These are phyloP conservation scores for Tolypocladium cylindrosporum DNA, from an alignment of 2,329 filamentous ascomycete genomes.

Conservation along the genomic window DNA sequence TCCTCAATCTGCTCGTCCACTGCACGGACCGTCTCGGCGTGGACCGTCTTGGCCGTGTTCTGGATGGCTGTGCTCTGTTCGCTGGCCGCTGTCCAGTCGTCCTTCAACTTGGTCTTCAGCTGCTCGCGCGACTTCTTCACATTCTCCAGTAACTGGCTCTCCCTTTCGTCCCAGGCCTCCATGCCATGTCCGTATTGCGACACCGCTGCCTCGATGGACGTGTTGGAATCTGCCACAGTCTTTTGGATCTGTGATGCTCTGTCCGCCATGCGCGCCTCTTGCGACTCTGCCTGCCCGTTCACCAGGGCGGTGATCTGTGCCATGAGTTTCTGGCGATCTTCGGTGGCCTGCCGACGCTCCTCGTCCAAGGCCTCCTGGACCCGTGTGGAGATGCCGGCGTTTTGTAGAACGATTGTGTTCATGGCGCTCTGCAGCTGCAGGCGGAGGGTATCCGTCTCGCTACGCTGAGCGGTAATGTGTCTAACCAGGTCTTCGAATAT, in stretches of 20 bases:
- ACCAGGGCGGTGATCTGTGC: slow-evolving; percentile 70
- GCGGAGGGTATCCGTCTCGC: slow-evolving; percentile 64
- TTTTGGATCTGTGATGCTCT: slow-evolving; percentile 54
- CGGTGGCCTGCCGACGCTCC: slow-evolving; percentile 61
- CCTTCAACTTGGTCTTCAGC: slow-evolving; percentile 72
- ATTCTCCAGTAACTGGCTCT: slow-evolving; percentile 58
- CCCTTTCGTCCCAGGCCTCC: slow-evolving; percentile 62
- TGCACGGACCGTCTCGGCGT: slow-evolving; percentile 80
- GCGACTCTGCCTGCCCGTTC: slow-evolving; percentile 60
- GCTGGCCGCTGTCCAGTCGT: slow-evolving; percentile 75
- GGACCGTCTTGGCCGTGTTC: slow-evolving; percentile 72
- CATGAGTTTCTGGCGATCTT: slow-evolving; percentile 66
- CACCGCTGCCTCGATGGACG: slow-evolving; percentile 55
- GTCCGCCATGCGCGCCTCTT: slow-evolving; percentile 60
- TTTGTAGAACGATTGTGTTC: slow-evolving; percentile 56
- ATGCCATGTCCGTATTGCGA: slow-evolving; percentile 60
- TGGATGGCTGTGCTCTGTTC: slow-evolving; percentile 77
- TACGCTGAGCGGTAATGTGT: slow-evolving; percentile 65
- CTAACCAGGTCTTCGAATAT: slow-evolving; percentile 74
- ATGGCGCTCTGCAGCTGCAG: slow-evolving; percentile 64
- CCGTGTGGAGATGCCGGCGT: slow-evolving; percentile 52
- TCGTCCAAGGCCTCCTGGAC: slow-evolving; percentile 64
- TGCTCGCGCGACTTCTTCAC: slow-evolving; percentile 65
- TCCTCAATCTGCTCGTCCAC: slow-evolving; percentile 84
- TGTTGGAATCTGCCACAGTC: slow-evolving; percentile 52